phyloP scores from a whole-genome alignment of 805 yeast genomes.

The Saturnispora sanitii region DNA sequence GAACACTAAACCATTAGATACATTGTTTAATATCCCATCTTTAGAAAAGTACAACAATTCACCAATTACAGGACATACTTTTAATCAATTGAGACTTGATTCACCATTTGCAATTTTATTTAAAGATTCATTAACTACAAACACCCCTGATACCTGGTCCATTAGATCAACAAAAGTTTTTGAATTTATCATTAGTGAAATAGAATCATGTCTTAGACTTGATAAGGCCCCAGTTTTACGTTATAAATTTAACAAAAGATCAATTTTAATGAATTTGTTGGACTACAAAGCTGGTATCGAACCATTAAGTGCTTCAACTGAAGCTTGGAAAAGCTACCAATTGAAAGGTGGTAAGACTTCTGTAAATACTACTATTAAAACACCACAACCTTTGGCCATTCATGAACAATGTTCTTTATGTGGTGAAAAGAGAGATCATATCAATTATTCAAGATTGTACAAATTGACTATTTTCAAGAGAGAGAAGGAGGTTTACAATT shows the following conservation, averaged over 20 bases:
- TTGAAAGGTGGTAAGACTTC: conserved; percentile 9
- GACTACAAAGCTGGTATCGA: conserved; percentile 79
- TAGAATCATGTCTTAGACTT: conserved; percentile 61
- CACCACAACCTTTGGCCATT: conserved; percentile 55
- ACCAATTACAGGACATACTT: conserved; percentile 23
- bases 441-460: conserved; percentile 69
- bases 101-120: conserved; percentile 35
- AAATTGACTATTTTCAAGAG: conserved; percentile 34
- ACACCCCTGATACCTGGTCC: conserved; percentile 8
- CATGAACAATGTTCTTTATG: conserved; percentile 73
- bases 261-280: conserved; percentile 54
- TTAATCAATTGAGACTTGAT: conserved; percentile 34
- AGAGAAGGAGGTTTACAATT: conserved; percentile 41
- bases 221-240: conserved; percentile 47
- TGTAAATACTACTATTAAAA: background rate
- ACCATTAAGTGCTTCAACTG: conserved; percentile 79
- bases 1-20: conserved; percentile 8
- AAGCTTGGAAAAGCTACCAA: conserved; percentile 42
- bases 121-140: conserved; percentile 28
- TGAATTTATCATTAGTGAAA: conserved; percentile 61
- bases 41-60: conserved; percentile 19
- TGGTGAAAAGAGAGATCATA: conserved; percentile 65
- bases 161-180: conserved; percentile 50
- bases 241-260: conserved; percentile 49
- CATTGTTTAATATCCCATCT: conserved; percentile 14